Percentiles rank a stretch among this genome's conserved stretches.
These are phyloP conservation scores for Brassica balearica DNA, from an alignment of 441 rosid genomes.

Conservation along the genomic window DNA sequence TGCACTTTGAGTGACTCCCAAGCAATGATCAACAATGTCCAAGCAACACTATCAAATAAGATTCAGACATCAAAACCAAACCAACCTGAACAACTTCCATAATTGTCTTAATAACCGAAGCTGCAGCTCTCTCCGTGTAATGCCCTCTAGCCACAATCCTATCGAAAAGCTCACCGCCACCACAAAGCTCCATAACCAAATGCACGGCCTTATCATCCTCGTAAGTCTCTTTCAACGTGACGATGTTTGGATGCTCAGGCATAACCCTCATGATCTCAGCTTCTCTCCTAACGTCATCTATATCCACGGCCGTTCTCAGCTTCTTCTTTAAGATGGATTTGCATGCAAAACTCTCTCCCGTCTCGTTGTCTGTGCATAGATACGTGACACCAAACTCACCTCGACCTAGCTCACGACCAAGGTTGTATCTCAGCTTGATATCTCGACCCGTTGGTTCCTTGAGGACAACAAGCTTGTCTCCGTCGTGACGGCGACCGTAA, in stretches of 20 bases:
- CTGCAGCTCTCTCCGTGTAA: constrained; percentile 75
- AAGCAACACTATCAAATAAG: not conserved
- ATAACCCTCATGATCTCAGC: constrained; percentile 67
- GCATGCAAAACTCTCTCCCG: constrained; percentile 56
- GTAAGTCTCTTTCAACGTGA: constrained; percentile 64
- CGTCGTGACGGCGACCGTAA: constrained; percentile 50
- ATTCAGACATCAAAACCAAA: not conserved
- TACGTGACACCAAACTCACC: constrained; percentile 72
- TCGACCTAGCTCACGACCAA: constrained; percentile 70
- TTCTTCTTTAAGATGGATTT: constrained; percentile 71
- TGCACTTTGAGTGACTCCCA: not conserved
- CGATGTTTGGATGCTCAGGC: constrained; percentile 60
- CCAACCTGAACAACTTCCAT: constrained; percentile 69
- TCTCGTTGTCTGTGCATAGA: constrained; percentile 60
- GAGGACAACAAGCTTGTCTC: constrained; percentile 52
- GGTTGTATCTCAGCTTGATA: constrained; percentile 55
- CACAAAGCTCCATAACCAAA: constrained; percentile 78
- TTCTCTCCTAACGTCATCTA: constrained; percentile 71
- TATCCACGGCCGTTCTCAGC: constrained; percentile 61
- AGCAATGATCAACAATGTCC: not conserved
- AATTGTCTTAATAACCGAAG: constrained; percentile 62
- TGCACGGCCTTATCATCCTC: constrained; percentile 74
- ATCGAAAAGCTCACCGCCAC: constrained; percentile 74
- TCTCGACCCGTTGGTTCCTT: constrained; percentile 64
- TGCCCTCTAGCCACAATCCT: constrained; percentile 71